A percentile compares a stretch with the other conserved stretches of the same genome.
phyloP scores from a whole-genome alignment of 306 rosid species.

The Medicago arabica region DNA sequence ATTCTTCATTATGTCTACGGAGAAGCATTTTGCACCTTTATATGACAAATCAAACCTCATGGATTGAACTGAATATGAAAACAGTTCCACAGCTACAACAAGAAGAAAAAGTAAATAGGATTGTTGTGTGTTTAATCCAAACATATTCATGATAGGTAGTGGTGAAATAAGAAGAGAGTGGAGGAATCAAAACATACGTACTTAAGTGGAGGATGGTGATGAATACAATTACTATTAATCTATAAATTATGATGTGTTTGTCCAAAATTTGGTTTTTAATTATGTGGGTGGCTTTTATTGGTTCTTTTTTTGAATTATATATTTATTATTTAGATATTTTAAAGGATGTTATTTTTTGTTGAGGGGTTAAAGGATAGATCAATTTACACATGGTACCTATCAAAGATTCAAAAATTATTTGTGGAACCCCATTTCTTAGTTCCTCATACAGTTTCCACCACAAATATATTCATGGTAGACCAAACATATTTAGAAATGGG shows the following conservation, averaged over 20 bases:
- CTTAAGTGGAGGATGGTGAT: background rate
- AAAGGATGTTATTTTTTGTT: too few relatives aligned
- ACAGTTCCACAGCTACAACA: constrained; percentile 42
- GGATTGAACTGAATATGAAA: constrained; percentile 50
- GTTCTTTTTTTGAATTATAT: background rate
- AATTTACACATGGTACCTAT: too few relatives aligned
- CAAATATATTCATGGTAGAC: too few relatives aligned
- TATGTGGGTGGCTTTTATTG: background rate
- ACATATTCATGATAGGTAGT: constrained; percentile 13
- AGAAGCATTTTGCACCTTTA: constrained; percentile 58
- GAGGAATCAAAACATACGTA: background rate
- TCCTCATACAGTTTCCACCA: too few relatives aligned
- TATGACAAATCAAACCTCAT: constrained; percentile 70
- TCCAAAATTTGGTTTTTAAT: background rate
- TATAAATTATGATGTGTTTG: background rate
- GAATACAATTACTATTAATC: background rate
- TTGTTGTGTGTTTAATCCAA: constrained; percentile 8
- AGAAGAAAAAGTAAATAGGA: background rate
- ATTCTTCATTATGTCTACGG: constrained; percentile 61
- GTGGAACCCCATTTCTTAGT: too few relatives aligned
- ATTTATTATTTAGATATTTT: too few relatives aligned
- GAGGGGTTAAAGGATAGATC: too few relatives aligned
- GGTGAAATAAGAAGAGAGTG: background rate
- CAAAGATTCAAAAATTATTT: too few relatives aligned
- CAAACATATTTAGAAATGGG: too few relatives aligned